Base-by-base conservation (phyloP, 1,284 basidiomycete genomes). In the Apiotrichum sp. region DNA sequence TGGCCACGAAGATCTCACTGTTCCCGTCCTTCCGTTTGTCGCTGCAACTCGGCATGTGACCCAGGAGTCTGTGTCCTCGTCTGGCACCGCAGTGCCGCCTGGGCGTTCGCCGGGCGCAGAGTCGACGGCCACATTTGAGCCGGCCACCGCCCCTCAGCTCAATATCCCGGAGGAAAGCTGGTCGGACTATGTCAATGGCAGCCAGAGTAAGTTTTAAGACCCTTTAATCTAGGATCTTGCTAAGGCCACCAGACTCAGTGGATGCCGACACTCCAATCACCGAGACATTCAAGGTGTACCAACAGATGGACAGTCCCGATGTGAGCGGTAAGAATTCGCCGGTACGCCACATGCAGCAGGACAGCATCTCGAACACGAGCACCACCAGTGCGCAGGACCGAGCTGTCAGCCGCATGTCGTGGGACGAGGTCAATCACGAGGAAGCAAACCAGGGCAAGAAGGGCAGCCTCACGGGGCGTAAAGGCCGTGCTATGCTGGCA, bases 391-490 rank as follows among this genome's bases (percentile, higher is more conserved):
- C 10, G 36, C 38, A 49, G 6, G 49, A 50, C 10, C 29, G 49
- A 6, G 39, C 39, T 6, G 57, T 58, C 16, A 68, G 65, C 54
- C 55, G 56, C 55, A 71, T 70, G 68, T 71, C 69, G 8, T 73
- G 73, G 73, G 70, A 71, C 49, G 68, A 71, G 52, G 62, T 73
- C 4, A 31, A 22, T 7, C 47, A n/a, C 10, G 47, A 48, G 65
- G 65, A 16, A 64, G 66, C 9, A 48, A 53, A 7, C 62, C 58
- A 2, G 64, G 69, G 43, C 61, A 59, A 48, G 65, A 64, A 44
- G 64, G 65, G 64, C 10, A 72, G 70, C 38, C 58, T 76, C 4
- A 68, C 65, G n/a, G 64, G 64, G 29, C 69, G 68, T 49, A 59
- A 73, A 34, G 66, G 69, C 3, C 59, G 69, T 6, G 64, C 64